Base-by-base conservation (phyloP, 176 grass and related monocot genomes). In the Echinochloa phyllopogon region DNA sequence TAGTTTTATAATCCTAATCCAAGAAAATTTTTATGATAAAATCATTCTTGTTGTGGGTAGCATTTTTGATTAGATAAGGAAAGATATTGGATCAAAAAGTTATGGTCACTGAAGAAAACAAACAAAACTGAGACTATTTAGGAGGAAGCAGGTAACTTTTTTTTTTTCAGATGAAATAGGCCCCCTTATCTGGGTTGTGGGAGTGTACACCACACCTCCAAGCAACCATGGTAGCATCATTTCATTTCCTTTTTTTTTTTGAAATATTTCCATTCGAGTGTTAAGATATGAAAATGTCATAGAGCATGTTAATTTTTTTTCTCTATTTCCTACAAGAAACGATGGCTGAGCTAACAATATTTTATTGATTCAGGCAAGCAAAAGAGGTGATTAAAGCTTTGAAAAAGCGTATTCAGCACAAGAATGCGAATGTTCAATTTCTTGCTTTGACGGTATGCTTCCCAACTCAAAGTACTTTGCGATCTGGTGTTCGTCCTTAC, bases 381-480 rank as follows among this genome's bases (percentile, higher is more conserved):
- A 97, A 94, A 82, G 94, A 94, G 87, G 94, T 97, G 67, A 78
- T 97, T 58, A 94, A 94, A 94, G 83, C 90, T 76, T 65, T 94
- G 79, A 97, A 97, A 84, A 97, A 97, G 63, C 90, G 94, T 40
- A 84, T 97, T 65, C 94, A 97, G 57, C 90, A 97, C 87, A 97
- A 94, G 85, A 97, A 61, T 60, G 77, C 88, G 3, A 90, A 75
- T n/a, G 92, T 97, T 82, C 94, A 92, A 40, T 92, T 92, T 82
- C 81, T 97, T 77, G 90, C 94, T 36, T 90, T 97, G 74, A 97
- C 90, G 44, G 94, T 97, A 92, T 10, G 87, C 15, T 55, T 70
- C 77, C n/a, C 11, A 38, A 20, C 76, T 72, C 72, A 75, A 77
- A 65, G 41, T 39, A 38, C 51, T 57, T 18, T 20, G 20, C 6